Percentiles rank a stretch among this genome's conserved stretches.
Conservation (phyloP, 2,329 filamentous ascomycete species). For the Sclerotinia trifoliorum region DNA sequence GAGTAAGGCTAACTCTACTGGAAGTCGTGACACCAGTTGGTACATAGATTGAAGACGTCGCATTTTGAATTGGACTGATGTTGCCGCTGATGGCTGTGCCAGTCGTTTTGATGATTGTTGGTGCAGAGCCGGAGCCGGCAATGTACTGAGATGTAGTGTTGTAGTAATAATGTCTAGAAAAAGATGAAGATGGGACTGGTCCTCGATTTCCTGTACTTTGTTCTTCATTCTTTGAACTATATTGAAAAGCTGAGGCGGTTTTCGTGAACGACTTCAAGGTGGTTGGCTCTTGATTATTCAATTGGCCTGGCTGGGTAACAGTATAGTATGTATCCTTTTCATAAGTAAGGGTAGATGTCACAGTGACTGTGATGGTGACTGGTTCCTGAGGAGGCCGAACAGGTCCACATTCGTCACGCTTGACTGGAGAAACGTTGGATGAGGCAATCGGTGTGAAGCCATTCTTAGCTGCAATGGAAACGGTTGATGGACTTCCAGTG, state of each 20-base stretch:
- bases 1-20: not conserved
- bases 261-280: slow-evolving; percentile 3
- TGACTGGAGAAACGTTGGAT: not conserved
- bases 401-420: not conserved
- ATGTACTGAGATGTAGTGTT: not conserved
- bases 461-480: not conserved
- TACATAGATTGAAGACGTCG: not conserved
- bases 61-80: not conserved
- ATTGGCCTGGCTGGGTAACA: not conserved
- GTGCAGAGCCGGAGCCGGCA: not conserved
- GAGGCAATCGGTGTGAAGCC: not conserved
- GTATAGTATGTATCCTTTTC: not conserved
- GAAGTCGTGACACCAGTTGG: not conserved
- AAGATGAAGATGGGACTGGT: not conserved
- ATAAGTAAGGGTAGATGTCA: not conserved
- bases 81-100: not conserved
- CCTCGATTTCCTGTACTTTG: not conserved
- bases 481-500: not conserved
- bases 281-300: not conserved
- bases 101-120: not conserved
- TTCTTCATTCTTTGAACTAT: not conserved
- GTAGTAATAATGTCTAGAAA: not conserved
- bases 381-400: not conserved
- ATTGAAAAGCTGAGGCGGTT: not conserved
- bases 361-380: not conserved